A percentile compares a stretch with the other conserved stretches of the same genome.
Evolutionary conservation across 306 rosid species (phyloP).

Genomic region (Castanospermum australe): DNA sequence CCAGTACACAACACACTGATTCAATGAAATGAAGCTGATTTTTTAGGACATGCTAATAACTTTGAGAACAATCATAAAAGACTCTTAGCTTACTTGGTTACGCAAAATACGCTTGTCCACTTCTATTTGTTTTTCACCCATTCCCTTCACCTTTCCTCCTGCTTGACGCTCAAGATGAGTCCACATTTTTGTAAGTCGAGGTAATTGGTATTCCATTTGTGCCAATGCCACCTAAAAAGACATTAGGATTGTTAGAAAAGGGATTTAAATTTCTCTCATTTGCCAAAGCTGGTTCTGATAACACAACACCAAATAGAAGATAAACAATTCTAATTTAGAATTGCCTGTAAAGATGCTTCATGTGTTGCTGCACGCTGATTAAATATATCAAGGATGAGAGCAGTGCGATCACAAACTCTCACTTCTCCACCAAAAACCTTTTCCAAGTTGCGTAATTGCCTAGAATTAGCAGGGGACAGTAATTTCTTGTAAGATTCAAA

Average conservation of each 20-base stretch:
- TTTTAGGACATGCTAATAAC: not conserved
- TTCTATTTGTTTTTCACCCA: slow-evolving; percentile 99
- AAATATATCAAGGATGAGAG: slow-evolving; percentile 90
- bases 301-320: slow-evolving; percentile 19
- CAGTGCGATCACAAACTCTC: slow-evolving; percentile 96
- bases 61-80: not conserved
- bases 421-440: slow-evolving; percentile 90
- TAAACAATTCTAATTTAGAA: slow-evolving; percentile 7
- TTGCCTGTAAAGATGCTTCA: slow-evolving; percentile 94
- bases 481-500: slow-evolving; percentile 19
- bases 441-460: slow-evolving; percentile 94
- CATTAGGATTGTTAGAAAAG: slow-evolving; percentile 21
- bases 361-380: slow-evolving; percentile 99
- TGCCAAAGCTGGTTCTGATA: slow-evolving; percentile 11
- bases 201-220: slow-evolving; percentile 98
- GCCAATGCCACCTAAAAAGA: slow-evolving; percentile 84
- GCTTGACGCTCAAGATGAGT: slow-evolving; percentile 96
- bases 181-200: slow-evolving; percentile 97
- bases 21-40: slow-evolving; percentile 2
- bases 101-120: slow-evolving; percentile 96
- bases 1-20: not conserved
- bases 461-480: slow-evolving; percentile 29
- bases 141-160: slow-evolving; percentile 98
- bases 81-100: slow-evolving; percentile 66
- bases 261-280: slow-evolving; percentile 14